Evolutionary conservation across 2,329 filamentous ascomycete genomes (phyloP).

Genomic region (Cladosporium sp.): DNA sequence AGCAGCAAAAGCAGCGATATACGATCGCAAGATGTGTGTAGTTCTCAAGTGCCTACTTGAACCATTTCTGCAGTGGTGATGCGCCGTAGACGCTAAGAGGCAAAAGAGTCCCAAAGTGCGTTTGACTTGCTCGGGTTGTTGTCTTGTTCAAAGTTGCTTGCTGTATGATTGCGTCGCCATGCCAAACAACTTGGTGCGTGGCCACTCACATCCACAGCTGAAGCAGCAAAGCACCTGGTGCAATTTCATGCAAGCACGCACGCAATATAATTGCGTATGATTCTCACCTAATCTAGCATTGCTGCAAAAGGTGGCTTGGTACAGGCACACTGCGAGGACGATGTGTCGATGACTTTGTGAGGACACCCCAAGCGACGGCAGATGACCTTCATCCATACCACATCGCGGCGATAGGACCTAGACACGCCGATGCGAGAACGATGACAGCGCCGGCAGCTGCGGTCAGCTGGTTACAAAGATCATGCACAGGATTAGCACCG

Average conservation of each 20-base stretch:
- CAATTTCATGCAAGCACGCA: not conserved
- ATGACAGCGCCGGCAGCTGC: no score
- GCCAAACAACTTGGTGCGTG: not conserved
- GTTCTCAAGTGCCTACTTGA: not conserved
- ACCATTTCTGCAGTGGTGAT: not conserved
- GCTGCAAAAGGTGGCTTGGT: no score
- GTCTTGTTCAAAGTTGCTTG: not conserved
- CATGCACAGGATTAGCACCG: no score
- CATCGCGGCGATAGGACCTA: no score
- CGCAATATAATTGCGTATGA: not conserved
- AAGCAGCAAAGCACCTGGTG: not conserved
- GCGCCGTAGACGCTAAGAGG: not conserved
- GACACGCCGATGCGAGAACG: no score
- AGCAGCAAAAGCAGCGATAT: no score
- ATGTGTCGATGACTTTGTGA: no score
- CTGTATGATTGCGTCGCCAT: conserved; percentile 1
- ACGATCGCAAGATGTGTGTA: no score
- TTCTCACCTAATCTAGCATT: not conserved
- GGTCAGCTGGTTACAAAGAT: no score
- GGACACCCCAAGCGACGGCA: no score
- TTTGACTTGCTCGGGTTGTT: not conserved
- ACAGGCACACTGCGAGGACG: no score
- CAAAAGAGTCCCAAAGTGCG: not conserved
- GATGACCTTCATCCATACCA: no score
- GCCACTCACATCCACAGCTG: not conserved